Percentiles rank a stretch among this genome's conserved stretches.
phyloP scores from a whole-genome alignment of 2,329 filamentous ascomycete species.

The Trichoderma arundinaceum region DNA sequence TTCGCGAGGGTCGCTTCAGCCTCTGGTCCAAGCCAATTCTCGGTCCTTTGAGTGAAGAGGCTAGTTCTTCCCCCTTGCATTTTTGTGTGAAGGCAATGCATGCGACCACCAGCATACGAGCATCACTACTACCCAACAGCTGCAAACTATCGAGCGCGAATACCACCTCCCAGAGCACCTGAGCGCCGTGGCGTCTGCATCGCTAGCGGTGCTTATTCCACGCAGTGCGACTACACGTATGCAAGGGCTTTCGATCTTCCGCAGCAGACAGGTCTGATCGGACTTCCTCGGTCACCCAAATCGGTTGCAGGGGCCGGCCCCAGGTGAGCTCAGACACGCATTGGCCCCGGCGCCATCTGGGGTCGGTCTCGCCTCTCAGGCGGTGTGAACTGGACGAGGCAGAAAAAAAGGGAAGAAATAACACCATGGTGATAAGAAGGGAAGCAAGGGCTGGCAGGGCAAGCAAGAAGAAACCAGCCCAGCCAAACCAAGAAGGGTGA shows the following conservation, averaged over 20 bases:
- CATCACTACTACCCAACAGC: constrained; percentile 12
- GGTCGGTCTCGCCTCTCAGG: constrained; percentile 4
- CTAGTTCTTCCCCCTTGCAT: constrained; percentile 16
- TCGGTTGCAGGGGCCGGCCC: neutral
- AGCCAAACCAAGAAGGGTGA: no score
- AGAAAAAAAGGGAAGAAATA: neutral
- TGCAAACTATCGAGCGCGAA: constrained; percentile 6
- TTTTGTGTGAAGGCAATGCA: constrained; percentile 14
- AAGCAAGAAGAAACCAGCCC: no score
- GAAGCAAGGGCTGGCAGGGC: no score
- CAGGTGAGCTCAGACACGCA: constrained; percentile 18
- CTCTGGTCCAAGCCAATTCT: no score
- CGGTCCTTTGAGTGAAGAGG: no score
- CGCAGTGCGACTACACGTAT: no score
- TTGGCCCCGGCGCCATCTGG: constrained; percentile 15
- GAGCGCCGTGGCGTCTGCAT: neutral
- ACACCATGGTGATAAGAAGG: no score
- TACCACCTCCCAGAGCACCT: neutral
- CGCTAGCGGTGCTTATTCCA: neutral
- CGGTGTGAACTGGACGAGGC: constrained; percentile 4
- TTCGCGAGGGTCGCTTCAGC: no score
- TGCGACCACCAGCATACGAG: neutral
- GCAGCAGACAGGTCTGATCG: constrained; percentile 10
- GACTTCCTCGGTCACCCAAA: constrained; percentile 8
- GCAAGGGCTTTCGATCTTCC: neutral